phyloP scores from a whole-genome alignment of 2,329 filamentous ascomycete genomes.

The Phialophora macrospora region DNA sequence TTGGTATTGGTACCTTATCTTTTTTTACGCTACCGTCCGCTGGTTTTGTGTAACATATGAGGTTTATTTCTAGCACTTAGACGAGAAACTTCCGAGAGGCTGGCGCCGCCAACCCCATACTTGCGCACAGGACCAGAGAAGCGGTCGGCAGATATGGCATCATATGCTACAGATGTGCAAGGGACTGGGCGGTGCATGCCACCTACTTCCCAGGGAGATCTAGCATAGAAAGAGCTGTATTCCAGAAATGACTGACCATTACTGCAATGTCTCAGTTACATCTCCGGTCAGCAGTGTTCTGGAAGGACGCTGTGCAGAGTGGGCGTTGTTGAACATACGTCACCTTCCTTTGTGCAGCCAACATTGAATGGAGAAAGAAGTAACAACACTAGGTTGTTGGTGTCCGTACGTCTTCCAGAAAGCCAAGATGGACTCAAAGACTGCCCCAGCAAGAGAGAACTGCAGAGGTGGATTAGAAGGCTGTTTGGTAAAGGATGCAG shows the following conservation, averaged over 20 bases:
- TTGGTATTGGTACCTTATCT: conserved; percentile 24
- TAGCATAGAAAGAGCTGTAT: conserved; percentile 11
- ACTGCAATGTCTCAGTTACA: conserved; percentile 30
- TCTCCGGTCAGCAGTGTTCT: conserved; percentile 21
- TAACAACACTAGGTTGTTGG: neutral
- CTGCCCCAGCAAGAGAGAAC: neutral
- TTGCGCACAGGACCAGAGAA: conserved; percentile 10
- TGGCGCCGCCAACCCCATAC: conserved; percentile 23
- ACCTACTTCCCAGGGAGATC: neutral
- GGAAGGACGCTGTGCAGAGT: neutral
- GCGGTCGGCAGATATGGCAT: conserved; percentile 22
- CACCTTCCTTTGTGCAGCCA: neutral
- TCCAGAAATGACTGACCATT: conserved; percentile 18
- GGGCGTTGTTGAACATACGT: neutral
- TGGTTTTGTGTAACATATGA: conserved; percentile 16
- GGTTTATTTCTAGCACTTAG: conserved; percentile 26
- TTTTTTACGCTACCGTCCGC: conserved; percentile 1
- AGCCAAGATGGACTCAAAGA: neutral
- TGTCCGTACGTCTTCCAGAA: neutral
- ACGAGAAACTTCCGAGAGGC: conserved; percentile 23
- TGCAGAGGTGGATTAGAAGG: neutral
- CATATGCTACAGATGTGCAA: conserved; percentile 14
- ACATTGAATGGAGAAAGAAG: neutral
- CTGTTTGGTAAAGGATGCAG: neutral
- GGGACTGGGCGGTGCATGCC: conserved; percentile 2